Conservation (phyloP, 1,284 basidiomycete genomes). For the Trichosporon asahii region DNA sequence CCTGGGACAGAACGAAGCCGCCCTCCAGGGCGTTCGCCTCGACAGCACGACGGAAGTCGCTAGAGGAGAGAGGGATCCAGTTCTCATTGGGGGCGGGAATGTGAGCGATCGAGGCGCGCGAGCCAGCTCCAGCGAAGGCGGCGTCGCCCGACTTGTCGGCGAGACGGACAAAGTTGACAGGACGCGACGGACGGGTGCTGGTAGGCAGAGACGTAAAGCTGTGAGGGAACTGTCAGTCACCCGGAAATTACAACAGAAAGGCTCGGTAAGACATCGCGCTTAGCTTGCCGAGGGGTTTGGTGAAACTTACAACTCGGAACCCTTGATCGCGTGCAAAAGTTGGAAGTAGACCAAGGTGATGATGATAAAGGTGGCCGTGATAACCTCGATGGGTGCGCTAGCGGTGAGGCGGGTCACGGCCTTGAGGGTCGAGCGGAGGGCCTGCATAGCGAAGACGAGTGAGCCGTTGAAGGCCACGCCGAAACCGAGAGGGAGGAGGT, state of each 20-base stretch:
- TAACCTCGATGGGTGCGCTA: constrained; percentile 66
- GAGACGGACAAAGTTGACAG: constrained; percentile 42
- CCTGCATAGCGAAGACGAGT: constrained; percentile 4
- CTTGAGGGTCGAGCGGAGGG: constrained; percentile 40
- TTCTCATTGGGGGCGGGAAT: constrained; percentile 21
- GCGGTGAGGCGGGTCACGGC: constrained; percentile 51
- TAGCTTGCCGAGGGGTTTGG: neutral
- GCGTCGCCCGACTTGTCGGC: constrained; percentile 23
- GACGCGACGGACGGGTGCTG: constrained; percentile 31
- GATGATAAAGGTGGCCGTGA: constrained; percentile 79
- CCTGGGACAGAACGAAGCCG: constrained; percentile 36
- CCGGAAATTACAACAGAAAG: neutral
- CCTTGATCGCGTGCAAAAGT: constrained; percentile 76
- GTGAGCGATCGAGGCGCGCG: constrained; percentile 13
- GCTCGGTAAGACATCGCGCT: neutral
- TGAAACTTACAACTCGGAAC: constrained; percentile 52
- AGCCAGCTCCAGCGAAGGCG: neutral
- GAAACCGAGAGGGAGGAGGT: neutral
- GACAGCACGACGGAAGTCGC: constrained; percentile 39
- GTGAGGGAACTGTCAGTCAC: constrained; percentile 8
- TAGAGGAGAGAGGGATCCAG: constrained; percentile 36
- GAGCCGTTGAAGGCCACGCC: constrained; percentile 8
- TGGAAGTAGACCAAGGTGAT: constrained; percentile 90
- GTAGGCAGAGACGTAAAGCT: constrained; percentile 40
- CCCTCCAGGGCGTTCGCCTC: constrained; percentile 44